Conservation (phyloP, 345 rosid species). For the Psidium guajava region DNA sequence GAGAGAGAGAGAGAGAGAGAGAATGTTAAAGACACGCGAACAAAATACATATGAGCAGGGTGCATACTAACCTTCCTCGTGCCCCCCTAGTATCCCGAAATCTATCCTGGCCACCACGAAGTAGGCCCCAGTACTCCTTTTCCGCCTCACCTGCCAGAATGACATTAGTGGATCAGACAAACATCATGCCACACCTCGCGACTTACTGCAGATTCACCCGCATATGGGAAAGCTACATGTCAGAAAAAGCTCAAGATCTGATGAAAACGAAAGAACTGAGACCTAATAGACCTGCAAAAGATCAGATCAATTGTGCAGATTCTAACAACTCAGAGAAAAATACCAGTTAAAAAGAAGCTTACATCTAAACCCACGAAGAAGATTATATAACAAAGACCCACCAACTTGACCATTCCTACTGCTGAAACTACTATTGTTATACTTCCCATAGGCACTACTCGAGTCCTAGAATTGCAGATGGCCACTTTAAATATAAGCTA, state of each 20-base stretch:
- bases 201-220: not conserved
- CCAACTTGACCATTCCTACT: not conserved
- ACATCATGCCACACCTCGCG: not conserved
- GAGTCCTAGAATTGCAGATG: not conserved
- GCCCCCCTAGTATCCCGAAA: conserved; percentile 35
- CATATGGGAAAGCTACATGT: not conserved
- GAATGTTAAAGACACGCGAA: not conserved
- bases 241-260: not conserved
- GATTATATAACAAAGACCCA: not conserved
- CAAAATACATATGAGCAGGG: not conserved
- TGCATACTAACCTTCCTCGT: conserved; percentile 56
- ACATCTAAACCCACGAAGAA: not conserved
- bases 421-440: not conserved
- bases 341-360: not conserved
- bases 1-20: not conserved
- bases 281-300: not conserved
- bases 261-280: not conserved
- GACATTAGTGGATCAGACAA: not conserved
- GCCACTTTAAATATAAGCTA: not conserved
- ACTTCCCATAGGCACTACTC: not conserved
- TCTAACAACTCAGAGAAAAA: not conserved
- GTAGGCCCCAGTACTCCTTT: conserved; percentile 65
- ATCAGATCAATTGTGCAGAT: not conserved
- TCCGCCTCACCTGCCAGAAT: conserved; percentile 62
- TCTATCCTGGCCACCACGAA: conserved; percentile 48